Evolutionary conservation across 2,329 filamentous ascomycete genomes (phyloP).

Genomic region (Aspergillus nomiae): DNA sequence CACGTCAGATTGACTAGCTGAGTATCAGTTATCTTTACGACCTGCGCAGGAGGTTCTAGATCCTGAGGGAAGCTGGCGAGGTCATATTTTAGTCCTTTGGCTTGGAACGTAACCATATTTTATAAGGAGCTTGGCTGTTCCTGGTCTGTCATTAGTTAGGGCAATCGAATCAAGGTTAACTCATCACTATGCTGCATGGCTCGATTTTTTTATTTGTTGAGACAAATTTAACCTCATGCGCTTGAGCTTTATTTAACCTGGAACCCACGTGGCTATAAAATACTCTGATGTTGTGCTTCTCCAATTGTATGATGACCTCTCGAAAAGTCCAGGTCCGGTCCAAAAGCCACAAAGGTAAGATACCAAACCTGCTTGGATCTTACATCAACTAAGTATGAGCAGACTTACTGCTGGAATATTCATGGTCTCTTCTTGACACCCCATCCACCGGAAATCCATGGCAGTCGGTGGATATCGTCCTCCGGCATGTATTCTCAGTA

Average conservation of each 20-base stretch:
- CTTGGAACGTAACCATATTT: too few species aligned
- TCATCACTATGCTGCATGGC: too few species aligned
- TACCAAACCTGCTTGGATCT: not conserved
- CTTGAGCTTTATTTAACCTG: not conserved
- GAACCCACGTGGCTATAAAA: not conserved
- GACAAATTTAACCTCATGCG: too few species aligned
- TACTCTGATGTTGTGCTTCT: not conserved
- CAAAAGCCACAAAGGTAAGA: not conserved
- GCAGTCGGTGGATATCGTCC: not conserved
- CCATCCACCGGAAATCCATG: not conserved
- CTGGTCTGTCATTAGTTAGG: too few species aligned
- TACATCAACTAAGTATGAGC: not conserved
- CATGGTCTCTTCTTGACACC: not conserved
- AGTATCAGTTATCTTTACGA: too few species aligned
- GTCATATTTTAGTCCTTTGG: too few species aligned
- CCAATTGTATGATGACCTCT: not conserved
- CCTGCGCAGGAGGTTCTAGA: too few species aligned
- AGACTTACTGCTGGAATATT: not conserved
- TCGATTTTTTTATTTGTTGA: too few species aligned
- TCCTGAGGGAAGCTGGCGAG: too few species aligned
- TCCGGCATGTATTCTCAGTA: not conserved
- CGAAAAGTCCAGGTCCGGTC: not conserved
- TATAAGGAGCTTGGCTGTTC: too few species aligned
- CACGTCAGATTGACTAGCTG: too few species aligned
- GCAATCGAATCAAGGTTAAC: too few species aligned